phyloP scores from a whole-genome alignment of 2,329 filamentous ascomycete species.

The Alternaria brassicicola region DNA sequence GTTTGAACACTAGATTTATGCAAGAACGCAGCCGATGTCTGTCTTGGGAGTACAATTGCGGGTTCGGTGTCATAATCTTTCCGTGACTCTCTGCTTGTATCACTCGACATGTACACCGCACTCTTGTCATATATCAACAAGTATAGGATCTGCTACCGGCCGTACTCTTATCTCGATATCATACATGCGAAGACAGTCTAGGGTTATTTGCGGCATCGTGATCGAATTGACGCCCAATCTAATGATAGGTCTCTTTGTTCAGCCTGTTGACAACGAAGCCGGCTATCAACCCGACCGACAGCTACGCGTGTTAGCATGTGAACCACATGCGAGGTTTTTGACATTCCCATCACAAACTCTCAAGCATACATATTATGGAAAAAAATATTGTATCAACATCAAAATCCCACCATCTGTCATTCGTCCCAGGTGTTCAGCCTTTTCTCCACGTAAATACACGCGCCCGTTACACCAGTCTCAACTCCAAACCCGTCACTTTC shows the following conservation, averaged over 20 bases:
- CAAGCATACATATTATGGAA: neutral
- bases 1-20: neutral
- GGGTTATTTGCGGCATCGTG: neutral
- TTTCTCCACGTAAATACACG: neutral
- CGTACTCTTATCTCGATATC: neutral
- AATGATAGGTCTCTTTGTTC: neutral
- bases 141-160: neutral
- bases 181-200: neutral
- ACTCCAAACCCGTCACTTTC: neutral
- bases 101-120: neutral
- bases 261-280: neutral
- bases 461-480: neutral
- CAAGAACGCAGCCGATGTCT: neutral
- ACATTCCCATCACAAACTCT: neutral
- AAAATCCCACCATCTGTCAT: neutral
- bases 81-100: neutral
- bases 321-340: neutral
- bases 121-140: neutral
- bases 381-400: neutral
- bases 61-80: neutral
- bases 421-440: neutral
- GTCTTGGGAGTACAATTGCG: neutral
- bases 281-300: neutral
- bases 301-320: neutral
- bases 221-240: neutral